Percentiles rank a stretch among this genome's conserved stretches.
These are phyloP conservation scores for Fusarium piperis DNA, from an alignment of 2,329 filamentous ascomycete species.

Conservation along the genomic window DNA sequence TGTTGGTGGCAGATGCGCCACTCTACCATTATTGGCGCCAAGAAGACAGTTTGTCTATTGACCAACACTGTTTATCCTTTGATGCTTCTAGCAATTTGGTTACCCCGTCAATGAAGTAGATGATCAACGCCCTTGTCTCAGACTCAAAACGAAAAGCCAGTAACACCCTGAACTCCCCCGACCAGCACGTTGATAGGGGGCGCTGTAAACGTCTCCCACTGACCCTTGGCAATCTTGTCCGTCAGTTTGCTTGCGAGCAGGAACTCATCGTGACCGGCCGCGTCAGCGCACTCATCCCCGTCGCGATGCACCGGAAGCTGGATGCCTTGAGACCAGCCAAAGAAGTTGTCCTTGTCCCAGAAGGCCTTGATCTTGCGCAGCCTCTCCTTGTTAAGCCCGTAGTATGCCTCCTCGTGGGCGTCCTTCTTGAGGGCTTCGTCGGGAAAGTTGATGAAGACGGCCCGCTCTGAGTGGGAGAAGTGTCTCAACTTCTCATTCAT, in stretches of 20 bases:
- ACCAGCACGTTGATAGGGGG: background rate
- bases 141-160: background rate
- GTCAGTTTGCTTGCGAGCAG: background rate
- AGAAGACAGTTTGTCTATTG: background rate
- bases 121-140: background rate
- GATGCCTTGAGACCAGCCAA: conserved; percentile 42
- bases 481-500: conserved; percentile 37
- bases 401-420: conserved; percentile 44
- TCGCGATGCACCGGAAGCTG: conserved; percentile 3
- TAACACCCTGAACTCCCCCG: background rate
- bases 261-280: background rate
- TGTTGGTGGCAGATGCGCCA: background rate
- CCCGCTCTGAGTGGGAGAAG: conserved; percentile 33
- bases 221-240: background rate
- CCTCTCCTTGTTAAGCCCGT: conserved; percentile 39
- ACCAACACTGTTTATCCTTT: background rate
- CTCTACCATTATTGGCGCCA: background rate
- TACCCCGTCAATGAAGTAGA: background rate
- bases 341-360: conserved; percentile 43
- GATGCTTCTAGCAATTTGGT: background rate
- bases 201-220: background rate
- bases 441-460: conserved; percentile 46
- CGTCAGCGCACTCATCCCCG: background rate
- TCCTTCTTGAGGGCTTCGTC: conserved; percentile 16
- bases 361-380: conserved; percentile 41